phyloP scores from a whole-genome alignment of 768 basidiomycete species.

The Amanita rimosa region DNA sequence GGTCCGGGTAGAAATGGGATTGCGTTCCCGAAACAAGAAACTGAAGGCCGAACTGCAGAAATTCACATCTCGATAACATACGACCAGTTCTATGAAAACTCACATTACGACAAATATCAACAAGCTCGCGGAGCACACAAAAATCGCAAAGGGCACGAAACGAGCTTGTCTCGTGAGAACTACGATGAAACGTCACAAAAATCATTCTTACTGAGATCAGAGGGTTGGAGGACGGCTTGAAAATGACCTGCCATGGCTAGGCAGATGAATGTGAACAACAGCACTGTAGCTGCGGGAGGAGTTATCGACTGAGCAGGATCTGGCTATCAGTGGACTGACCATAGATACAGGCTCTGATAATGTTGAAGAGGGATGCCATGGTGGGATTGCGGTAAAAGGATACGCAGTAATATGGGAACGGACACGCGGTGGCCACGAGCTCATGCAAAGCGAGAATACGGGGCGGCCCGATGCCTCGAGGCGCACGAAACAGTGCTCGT shows the following conservation, averaged over 20 bases:
- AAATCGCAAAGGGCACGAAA: slow-evolving; percentile 80
- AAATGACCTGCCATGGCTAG: slow-evolving; percentile 75
- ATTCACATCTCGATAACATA: neutral
- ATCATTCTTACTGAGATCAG: slow-evolving; percentile 61
- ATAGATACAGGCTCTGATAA: slow-evolving; percentile 56
- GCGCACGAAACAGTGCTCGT: slow-evolving; percentile 10
- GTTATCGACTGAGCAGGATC: neutral
- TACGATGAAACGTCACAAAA: slow-evolving; percentile 5
- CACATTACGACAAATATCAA: slow-evolving; percentile 59
- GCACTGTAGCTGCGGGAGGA: slow-evolving; percentile 38
- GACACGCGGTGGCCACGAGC: slow-evolving; percentile 38
- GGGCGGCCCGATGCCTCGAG: slow-evolving; percentile 6
- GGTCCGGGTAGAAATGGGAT: slow-evolving; percentile 70
- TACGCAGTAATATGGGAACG: slow-evolving; percentile 14
- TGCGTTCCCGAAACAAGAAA: slow-evolving; percentile 49
- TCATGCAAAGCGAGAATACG: slow-evolving; percentile 2
- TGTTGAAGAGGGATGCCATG: slow-evolving; percentile 68
- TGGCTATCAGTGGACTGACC: slow-evolving; percentile 27
- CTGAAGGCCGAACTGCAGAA: slow-evolving; percentile 49
- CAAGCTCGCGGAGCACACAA: slow-evolving; percentile 63
- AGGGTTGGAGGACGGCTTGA: slow-evolving; percentile 55
- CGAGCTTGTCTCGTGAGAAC: slow-evolving; percentile 40
- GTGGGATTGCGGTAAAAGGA: slow-evolving; percentile 26
- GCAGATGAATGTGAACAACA: slow-evolving; percentile 70
- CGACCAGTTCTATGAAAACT: slow-evolving; percentile 15